These are phyloP conservation scores for Phytophthora cactorum DNA, from an alignment of 352 stramenopile genomes.

Conservation along the genomic window DNA sequence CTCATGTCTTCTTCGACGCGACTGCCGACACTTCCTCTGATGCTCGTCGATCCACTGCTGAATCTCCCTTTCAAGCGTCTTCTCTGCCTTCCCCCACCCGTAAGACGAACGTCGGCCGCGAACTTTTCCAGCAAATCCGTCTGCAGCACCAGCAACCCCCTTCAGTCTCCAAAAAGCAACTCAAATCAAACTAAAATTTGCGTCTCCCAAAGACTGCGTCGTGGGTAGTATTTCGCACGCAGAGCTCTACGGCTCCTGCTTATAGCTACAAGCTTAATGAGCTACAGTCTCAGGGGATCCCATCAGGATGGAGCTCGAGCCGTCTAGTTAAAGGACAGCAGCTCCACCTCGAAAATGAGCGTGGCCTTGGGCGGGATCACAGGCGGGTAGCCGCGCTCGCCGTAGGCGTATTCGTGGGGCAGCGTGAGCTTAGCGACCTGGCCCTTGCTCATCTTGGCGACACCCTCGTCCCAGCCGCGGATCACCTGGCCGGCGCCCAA, in stretches of 20 bases:
- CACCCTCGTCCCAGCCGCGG: slow-evolving; percentile 79
- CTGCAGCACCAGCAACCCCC: slow-evolving; percentile 7
- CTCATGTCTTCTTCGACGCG: slow-evolving; percentile 4
- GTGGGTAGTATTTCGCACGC: slow-evolving; percentile 18
- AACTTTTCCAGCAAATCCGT: slow-evolving; percentile 27
- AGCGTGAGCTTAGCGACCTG: slow-evolving; percentile 94
- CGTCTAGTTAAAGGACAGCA: slow-evolving; percentile 77
- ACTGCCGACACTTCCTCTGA: not conserved
- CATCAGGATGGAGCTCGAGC: slow-evolving; percentile 9
- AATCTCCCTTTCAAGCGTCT: no score
- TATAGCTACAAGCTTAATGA: slow-evolving; percentile 11
- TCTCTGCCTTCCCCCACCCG: slow-evolving; percentile 2
- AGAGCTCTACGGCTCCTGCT: slow-evolving; percentile 2
- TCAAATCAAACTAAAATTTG: slow-evolving; percentile 5
- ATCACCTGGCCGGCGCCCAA: slow-evolving; percentile 81
- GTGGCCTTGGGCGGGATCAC: slow-evolving; percentile 93
- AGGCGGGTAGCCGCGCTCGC: slow-evolving; percentile 85
- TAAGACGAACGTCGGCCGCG: slow-evolving; percentile 18
- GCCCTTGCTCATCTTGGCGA: slow-evolving; percentile 91
- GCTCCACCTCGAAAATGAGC: slow-evolving; percentile 94
- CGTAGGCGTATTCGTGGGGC: slow-evolving; percentile 95
- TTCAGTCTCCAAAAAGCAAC: slow-evolving; percentile 2
- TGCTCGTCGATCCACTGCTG: no score
- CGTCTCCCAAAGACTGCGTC: slow-evolving; percentile 14
- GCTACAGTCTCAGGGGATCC: not conserved